These are phyloP conservation scores for Plasmodium ovale DNA, from an alignment of 169 alveolate species.

Conservation along the genomic window DNA sequence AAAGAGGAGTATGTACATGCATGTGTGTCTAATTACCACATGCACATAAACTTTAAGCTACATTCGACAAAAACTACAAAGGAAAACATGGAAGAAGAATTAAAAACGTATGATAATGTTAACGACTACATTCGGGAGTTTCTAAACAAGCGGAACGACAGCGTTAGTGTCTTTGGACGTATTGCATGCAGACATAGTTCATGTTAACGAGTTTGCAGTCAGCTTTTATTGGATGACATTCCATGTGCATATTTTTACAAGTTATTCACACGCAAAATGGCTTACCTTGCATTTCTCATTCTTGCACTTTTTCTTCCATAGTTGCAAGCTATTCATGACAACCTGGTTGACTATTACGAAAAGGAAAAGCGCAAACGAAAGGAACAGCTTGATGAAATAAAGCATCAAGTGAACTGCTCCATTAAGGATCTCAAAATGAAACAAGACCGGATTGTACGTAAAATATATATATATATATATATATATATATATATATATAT, in stretches of 20 bases:
- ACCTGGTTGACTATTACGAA: slow-evolving; percentile 41
- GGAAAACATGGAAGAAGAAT: slow-evolving; percentile 37
- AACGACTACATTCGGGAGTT: slow-evolving; percentile 47
- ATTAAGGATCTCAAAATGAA: slow-evolving; percentile 16
- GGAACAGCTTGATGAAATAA: slow-evolving; percentile 27
- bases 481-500: slow-evolving; percentile 5
- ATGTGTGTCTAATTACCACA: slow-evolving; percentile 20
- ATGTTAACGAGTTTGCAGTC: too few relatives aligned
- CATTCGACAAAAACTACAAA: slow-evolving; percentile 10
- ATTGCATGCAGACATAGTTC: too few relatives aligned
- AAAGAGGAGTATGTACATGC: slow-evolving; percentile 69
- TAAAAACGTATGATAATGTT: slow-evolving; percentile 25
- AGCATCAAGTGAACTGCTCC: slow-evolving; percentile 12
- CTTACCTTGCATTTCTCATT: too few relatives aligned
- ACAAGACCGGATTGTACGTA: slow-evolving; percentile 24
- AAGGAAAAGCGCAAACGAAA: slow-evolving; percentile 26
- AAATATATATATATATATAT: not conserved
- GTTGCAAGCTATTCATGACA: slow-evolving; percentile 65
- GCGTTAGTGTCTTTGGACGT: slow-evolving; percentile 37
- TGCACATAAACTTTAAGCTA: slow-evolving; percentile 22
- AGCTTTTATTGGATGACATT: too few relatives aligned
- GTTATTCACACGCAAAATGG: not conserved
- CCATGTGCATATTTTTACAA: too few relatives aligned
- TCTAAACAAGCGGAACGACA: slow-evolving; percentile 56
- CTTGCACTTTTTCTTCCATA: not conserved